Evolutionary conservation across 2,329 filamentous ascomycete species (phyloP).

Genomic region (Raffaelea arxii): DNA sequence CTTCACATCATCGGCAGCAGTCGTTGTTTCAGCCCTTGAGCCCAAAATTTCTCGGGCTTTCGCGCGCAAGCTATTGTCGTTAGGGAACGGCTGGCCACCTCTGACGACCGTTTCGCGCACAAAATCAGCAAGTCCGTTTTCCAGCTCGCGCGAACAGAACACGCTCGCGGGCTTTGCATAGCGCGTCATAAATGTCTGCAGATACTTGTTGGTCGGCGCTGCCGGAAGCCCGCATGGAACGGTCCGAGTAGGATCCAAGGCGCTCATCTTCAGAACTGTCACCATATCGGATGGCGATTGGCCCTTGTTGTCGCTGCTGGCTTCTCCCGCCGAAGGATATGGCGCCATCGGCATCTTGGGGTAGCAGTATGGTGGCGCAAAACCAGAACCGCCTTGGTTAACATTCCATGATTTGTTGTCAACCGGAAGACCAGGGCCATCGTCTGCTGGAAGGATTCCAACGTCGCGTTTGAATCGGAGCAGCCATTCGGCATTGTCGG

Average conservation of each 20-base stretch:
- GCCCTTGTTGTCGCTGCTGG: slow-evolving; percentile 24
- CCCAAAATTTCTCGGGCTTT: slow-evolving; percentile 39
- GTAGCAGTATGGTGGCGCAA: slow-evolving; percentile 43
- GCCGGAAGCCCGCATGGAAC: slow-evolving; percentile 29
- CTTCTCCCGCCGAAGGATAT: slow-evolving; percentile 18
- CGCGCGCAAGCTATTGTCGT: slow-evolving; percentile 34
- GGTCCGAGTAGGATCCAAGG: slow-evolving; percentile 19
- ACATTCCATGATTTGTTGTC: slow-evolving; percentile 33
- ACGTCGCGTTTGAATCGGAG: slow-evolving; percentile 50
- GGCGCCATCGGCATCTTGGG: slow-evolving; percentile 29
- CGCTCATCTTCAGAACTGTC: no score
- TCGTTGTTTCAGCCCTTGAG: slow-evolving; percentile 22
- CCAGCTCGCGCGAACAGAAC: slow-evolving; percentile 50
- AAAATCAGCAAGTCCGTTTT: slow-evolving; percentile 40
- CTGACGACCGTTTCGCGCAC: slow-evolving; percentile 28
- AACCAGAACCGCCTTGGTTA: slow-evolving; percentile 42
- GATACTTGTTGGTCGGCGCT: slow-evolving; percentile 36
- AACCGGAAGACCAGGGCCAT: slow-evolving; percentile 38
- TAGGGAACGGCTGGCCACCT: slow-evolving; percentile 31
- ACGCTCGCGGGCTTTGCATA: slow-evolving; percentile 37
- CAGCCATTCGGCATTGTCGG: slow-evolving; percentile 55
- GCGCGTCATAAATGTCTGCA: slow-evolving; percentile 32
- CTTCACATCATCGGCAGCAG: slow-evolving; percentile 43
- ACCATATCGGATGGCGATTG: slow-evolving; percentile 5
- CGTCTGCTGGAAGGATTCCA: slow-evolving; percentile 37